A percentile compares a stretch with the other conserved stretches of the same genome.
Conservation (phyloP, 2,329 filamentous ascomycete species). For the Colletotrichum cordylinicola region DNA sequence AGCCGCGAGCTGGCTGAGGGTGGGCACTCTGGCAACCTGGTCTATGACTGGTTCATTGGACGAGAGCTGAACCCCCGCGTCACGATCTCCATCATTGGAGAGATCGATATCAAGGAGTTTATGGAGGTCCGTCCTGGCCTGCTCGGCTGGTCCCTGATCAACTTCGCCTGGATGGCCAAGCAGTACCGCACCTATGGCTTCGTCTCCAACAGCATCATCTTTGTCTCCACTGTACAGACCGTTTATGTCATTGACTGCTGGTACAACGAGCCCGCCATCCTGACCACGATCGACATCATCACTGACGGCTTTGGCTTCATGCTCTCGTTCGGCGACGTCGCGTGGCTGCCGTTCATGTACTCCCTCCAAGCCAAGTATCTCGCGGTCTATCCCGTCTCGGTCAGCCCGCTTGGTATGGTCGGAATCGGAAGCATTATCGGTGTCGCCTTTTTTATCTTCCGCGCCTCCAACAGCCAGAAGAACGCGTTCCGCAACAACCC, state of each 20-base stretch:
- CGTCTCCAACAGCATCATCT: slow-evolving; percentile 84
- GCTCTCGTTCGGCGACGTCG: slow-evolving; percentile 90
- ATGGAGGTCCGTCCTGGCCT: slow-evolving; percentile 92
- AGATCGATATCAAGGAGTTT: slow-evolving; percentile 89
- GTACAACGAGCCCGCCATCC: slow-evolving; percentile 85
- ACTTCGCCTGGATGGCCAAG: slow-evolving; percentile 83
- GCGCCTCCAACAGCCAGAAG: slow-evolving; percentile 92
- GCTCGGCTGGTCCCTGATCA: slow-evolving; percentile 86
- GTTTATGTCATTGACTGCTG: slow-evolving; percentile 86
- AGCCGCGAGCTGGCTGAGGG: slow-evolving; percentile 82
- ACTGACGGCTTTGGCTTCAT: slow-evolving; percentile 95
- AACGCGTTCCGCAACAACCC: slow-evolving; percentile 92
- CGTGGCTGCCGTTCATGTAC: slow-evolving; percentile 93
- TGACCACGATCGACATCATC: slow-evolving; percentile 94
- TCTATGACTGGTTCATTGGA: slow-evolving; percentile 96
- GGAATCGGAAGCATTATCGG: slow-evolving; percentile 71
- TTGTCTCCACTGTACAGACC: slow-evolving; percentile 78
- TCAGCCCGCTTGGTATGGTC: slow-evolving; percentile 71
- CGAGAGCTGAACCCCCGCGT: slow-evolving; percentile 92
- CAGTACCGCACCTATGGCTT: slow-evolving; percentile 87
- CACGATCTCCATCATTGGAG: slow-evolving; percentile 78
- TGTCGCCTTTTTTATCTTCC: slow-evolving; percentile 89
- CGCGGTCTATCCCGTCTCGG: slow-evolving; percentile 78
- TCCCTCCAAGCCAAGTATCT: slow-evolving; percentile 85
- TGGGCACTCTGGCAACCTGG: slow-evolving; percentile 80